These are phyloP conservation scores for Euphorbia lathyris DNA, from an alignment of 345 rosid species.

Conservation along the genomic window DNA sequence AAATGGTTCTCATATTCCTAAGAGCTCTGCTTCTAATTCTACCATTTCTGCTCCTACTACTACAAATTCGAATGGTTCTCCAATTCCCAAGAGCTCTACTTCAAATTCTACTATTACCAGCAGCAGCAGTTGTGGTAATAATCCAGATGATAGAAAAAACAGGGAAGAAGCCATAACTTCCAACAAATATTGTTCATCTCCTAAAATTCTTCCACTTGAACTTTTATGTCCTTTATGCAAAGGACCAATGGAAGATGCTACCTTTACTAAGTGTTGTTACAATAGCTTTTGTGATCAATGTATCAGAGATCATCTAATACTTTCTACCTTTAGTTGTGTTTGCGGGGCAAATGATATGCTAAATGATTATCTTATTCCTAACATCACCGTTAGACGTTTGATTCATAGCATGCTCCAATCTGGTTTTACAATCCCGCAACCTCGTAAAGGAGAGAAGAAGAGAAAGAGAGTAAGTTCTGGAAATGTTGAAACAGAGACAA, in stretches of 20 bases:
- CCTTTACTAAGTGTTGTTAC: conserved; percentile 21
- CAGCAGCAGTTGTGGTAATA: background rate
- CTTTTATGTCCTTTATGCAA: background rate
- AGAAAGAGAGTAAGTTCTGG: no score
- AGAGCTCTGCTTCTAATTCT: no score
- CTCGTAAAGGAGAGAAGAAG: no score
- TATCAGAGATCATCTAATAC: conserved; percentile 63
- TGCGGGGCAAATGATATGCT: conserved; percentile 77
- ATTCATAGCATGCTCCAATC: conserved; percentile 83
- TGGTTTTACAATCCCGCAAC: conserved; percentile 18
- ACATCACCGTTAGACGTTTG: conserved; percentile 83
- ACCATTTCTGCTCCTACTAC: no score
- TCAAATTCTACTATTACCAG: background rate
- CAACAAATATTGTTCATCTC: no score
- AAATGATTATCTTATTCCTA: conserved; percentile 92
- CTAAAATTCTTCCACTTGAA: background rate
- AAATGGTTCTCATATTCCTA: no score
- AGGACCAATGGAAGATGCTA: background rate
- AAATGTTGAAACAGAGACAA: conserved; percentile 21
- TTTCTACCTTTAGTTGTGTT: conserved; percentile 64
- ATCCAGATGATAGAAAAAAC: no score
- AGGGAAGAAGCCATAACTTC: no score
- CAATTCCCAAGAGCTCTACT: no score
- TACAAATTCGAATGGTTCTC: no score
- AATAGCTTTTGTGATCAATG: conserved; percentile 79